phyloP scores from a whole-genome alignment of 2,329 filamentous ascomycete genomes.

The Amauroascus verrucosus region DNA sequence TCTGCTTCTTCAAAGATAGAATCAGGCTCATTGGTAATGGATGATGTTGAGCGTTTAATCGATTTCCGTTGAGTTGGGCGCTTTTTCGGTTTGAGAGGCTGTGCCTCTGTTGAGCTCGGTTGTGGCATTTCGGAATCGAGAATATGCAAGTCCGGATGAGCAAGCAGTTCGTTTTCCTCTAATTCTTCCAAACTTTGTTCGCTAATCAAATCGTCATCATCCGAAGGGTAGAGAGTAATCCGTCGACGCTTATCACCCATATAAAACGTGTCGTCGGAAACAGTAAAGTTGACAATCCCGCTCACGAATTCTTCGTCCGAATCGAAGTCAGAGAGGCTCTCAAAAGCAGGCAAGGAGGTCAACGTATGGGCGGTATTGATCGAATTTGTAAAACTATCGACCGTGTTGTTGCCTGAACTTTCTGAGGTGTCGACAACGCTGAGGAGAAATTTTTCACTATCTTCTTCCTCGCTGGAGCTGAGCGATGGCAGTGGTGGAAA shows the following conservation, averaged over 20 bases:
- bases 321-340: slow-evolving; percentile 81
- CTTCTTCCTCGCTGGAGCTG: slow-evolving; percentile 33
- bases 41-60: slow-evolving; percentile 22
- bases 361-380: slow-evolving; percentile 38
- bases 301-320: slow-evolving; percentile 79
- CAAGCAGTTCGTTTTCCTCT: slow-evolving; percentile 55
- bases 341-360: slow-evolving; percentile 60
- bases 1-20: slow-evolving; percentile 24
- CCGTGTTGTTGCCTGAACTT: neutral
- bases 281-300: slow-evolving; percentile 59
- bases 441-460: slow-evolving; percentile 28
- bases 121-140: slow-evolving; percentile 41
- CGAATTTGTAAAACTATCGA: slow-evolving; percentile 30
- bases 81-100: slow-evolving; percentile 43
- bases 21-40: slow-evolving; percentile 25
- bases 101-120: slow-evolving; percentile 43
- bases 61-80: slow-evolving; percentile 31
- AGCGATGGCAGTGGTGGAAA: slow-evolving; percentile 54
- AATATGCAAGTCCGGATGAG: slow-evolving; percentile 53
- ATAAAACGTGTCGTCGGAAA: slow-evolving; percentile 49
- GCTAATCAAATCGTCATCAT: slow-evolving; percentile 67
- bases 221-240: slow-evolving; percentile 57
- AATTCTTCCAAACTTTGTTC: slow-evolving; percentile 67
- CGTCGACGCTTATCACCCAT: slow-evolving; percentile 60
- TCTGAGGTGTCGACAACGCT: slow-evolving; percentile 20